A percentile compares a stretch with the other conserved stretches of the same genome.
phyloP scores from a whole-genome alignment of 176 grass and related monocot species.

The Zoysia japonica region DNA sequence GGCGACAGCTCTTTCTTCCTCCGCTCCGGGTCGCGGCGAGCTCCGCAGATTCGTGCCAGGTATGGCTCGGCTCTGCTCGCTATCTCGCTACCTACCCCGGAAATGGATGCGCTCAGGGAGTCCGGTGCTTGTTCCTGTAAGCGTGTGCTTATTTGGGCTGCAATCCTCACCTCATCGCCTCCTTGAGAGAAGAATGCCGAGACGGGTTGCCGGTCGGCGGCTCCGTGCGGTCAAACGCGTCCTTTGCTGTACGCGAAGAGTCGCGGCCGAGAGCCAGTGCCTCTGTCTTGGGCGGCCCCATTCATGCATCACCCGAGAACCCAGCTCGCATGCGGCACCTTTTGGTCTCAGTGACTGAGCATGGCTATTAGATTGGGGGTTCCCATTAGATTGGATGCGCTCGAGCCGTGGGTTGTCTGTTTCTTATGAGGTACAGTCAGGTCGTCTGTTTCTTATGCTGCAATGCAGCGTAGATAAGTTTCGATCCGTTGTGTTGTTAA shows the following conservation, averaged over 20 bases:
- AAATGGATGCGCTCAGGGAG: constrained; percentile 3
- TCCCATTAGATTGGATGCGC: neutral
- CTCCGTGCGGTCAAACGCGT: neutral
- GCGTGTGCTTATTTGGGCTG: neutral
- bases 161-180: neutral
- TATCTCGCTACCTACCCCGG: neutral
- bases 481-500: neutral
- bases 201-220: neutral
- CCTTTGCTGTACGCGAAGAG: neutral
- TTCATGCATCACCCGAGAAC: neutral
- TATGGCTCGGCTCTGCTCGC: neutral
- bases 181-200: neutral
- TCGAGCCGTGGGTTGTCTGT: too few relatives aligned
- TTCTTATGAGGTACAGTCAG: neutral
- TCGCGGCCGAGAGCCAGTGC: neutral
- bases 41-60: neutral
- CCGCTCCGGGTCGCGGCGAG: neutral
- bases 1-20: neutral
- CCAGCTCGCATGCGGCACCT: neutral
- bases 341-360: neutral
- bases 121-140: neutral
- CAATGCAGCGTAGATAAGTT: neutral
- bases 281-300: neutral
- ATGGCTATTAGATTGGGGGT: too few relatives aligned
- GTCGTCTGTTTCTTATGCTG: neutral